Percentiles rank a stretch among this genome's conserved stretches.
Evolutionary conservation across 371 early-diverging fungal species (phyloP).

Genomic region (Mucor lusitanicus): DNA sequence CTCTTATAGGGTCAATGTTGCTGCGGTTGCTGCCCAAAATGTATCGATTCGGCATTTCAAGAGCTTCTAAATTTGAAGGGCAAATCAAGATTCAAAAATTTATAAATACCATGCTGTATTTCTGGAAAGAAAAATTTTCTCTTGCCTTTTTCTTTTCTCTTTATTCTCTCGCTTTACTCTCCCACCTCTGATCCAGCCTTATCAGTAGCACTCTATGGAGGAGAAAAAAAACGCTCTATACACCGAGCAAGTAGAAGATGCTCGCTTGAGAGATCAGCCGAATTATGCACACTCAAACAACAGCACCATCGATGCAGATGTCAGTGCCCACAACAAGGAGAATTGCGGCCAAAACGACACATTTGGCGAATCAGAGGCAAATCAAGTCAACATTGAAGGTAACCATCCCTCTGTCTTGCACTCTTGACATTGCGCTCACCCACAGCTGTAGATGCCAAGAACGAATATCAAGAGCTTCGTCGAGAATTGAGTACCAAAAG

Average conservation of each 20-base stretch:
- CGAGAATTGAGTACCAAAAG: slow-evolving; percentile 32
- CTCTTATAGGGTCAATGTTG: no score
- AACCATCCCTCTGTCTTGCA: neutral
- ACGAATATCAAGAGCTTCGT: slow-evolving; percentile 35
- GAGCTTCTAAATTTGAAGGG: no score
- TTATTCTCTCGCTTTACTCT: neutral
- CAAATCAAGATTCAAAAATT: no score
- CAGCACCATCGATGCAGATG: neutral
- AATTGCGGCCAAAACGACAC: slow-evolving; percentile 5
- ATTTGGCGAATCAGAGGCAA: slow-evolving; percentile 41
- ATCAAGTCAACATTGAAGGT: slow-evolving; percentile 41
- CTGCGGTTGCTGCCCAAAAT: no score
- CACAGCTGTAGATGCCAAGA: slow-evolving; percentile 28
- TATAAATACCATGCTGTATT: no score
- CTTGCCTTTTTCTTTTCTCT: no score
- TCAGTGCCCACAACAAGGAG: neutral
- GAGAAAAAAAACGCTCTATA: neutral
- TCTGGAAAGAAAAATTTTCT: neutral
- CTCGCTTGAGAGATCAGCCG: neutral
- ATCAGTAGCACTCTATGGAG: neutral
- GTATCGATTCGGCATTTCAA: no score
- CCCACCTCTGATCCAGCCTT: neutral
- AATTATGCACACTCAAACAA: neutral
- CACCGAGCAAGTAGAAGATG: neutral
- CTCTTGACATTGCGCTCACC: neutral